A percentile compares a stretch with the other conserved stretches of the same genome.
These are phyloP conservation scores for Trichoderma citrinoviride DNA, from an alignment of 2,329 filamentous ascomycete species.

Conservation along the genomic window DNA sequence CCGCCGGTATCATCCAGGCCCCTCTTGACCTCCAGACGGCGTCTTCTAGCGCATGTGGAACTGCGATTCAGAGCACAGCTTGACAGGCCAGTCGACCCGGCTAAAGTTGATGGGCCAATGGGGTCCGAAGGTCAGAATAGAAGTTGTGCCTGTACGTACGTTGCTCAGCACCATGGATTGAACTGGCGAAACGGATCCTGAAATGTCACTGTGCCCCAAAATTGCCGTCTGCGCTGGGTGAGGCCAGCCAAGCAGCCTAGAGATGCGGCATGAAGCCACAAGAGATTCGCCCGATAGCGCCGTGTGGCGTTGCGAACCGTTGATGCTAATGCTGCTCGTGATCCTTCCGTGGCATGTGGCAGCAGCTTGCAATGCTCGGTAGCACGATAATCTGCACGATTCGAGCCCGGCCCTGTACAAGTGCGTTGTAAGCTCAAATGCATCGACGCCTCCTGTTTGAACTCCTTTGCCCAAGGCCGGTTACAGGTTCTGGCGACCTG, in stretches of 20 bases:
- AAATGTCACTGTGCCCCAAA: background rate
- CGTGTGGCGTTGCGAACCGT: constrained; percentile 1
- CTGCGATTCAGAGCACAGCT: background rate
- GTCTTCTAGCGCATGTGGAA: constrained; percentile 5
- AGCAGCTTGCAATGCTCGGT: background rate
- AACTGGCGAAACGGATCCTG: background rate
- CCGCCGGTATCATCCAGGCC: constrained; percentile 7
- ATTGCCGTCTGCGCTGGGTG: background rate
- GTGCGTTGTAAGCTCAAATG: background rate
- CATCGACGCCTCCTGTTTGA: constrained; percentile 18
- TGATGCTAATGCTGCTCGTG: constrained; percentile 7
- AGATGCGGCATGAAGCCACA: background rate
- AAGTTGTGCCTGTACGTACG: too few relatives aligned
- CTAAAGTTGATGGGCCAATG: background rate
- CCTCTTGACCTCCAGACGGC: constrained; percentile 7
- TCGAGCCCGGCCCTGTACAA: background rate
- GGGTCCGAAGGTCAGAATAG: too few relatives aligned
- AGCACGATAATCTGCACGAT: too few relatives aligned
- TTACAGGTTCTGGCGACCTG: background rate
- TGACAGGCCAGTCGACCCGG: background rate
- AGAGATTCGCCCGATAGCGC: constrained; percentile 5
- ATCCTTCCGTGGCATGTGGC: background rate
- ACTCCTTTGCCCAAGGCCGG: background rate
- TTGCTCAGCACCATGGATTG: background rate
- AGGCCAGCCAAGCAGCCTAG: background rate